These are phyloP conservation scores for Cicer chorassanicum DNA, from an alignment of 306 rosid genomes.

Conservation along the genomic window DNA sequence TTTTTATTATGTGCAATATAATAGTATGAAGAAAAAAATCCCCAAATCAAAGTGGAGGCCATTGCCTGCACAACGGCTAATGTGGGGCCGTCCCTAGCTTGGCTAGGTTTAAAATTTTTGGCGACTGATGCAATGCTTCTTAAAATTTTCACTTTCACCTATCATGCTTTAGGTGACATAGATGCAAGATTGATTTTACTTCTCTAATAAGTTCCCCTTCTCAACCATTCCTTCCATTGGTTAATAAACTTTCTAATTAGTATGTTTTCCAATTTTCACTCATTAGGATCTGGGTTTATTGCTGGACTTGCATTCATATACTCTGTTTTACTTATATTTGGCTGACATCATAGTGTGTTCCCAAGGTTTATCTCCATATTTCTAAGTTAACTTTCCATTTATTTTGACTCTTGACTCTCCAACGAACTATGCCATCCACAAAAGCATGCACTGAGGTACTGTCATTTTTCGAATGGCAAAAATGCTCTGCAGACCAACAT, in stretches of 20 bases:
- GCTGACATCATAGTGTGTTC: background rate
- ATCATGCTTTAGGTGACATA: background rate
- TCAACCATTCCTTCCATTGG: background rate
- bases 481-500: conserved; percentile 20
- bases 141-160: conserved; percentile 9
- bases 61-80: too few relatives aligned
- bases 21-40: too few relatives aligned
- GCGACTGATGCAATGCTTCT: background rate
- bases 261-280: conserved; percentile 11
- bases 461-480: background rate
- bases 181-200: background rate
- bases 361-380: background rate
- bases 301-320: conserved; percentile 9
- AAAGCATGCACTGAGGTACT: background rate
- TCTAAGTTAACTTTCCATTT: conserved; percentile 2
- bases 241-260: background rate
- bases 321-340: background rate
- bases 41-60: too few relatives aligned
- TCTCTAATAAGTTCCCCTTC: conserved; percentile 14
- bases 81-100: background rate
- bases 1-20: too few relatives aligned
- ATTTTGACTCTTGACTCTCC: conserved; percentile 2
- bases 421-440: conserved; percentile 9
- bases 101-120: conserved; percentile 8
- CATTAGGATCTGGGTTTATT: conserved; percentile 3